Evolutionary conservation across 805 yeast genomes (phyloP), one percentile per base, ranked within the genome.

Genomic region (Candida saitoana): DNA sequence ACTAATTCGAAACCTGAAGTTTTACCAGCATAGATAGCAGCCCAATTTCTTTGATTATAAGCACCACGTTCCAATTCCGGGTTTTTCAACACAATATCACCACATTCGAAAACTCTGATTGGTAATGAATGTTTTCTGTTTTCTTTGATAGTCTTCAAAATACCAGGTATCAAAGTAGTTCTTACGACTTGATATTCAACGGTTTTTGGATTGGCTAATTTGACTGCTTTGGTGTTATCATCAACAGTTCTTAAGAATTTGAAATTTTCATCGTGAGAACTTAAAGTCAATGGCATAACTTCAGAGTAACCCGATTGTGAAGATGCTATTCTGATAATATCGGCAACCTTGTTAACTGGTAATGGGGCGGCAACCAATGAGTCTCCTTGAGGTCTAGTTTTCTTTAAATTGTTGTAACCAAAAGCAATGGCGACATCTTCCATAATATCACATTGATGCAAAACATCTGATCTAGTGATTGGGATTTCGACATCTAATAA

Each of bases 381-480:
- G 43, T 82, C 82, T 24, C 87, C 75, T 50, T 88, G 77, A 57
- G 93, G 87, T 50, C 77, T 77, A 39, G 93, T 81, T 67, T 83
- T 87, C 49, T 76, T 77, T 58, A 93, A 75, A 61, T 87, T 88
- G 69, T 90, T 85, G 74, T 84, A 93, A 44, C 99, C 99, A 60
- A 88, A 93, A 22, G 88, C 95, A 59, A 93, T 84, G 37, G 96
- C 99, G 38, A 91, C 96, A 65, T 93, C 99, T 67, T 93, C 99
- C 95, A 93, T 87, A 51, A 93, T 83, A 67, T 93, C 99, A 75
- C 98, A 91, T 62, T 88, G 95, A 66, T 93, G 99, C 57, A 93
- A 74, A 48, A 93, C 78, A 66, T 93, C 99, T 8, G 98, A 82
- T 73, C 99, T 85, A 30, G 99, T 93, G 56, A 87, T 83, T 49